Evolutionary conservation across 1,284 basidiomycete species (phyloP).

Genomic region (Puccinia hordei): DNA sequence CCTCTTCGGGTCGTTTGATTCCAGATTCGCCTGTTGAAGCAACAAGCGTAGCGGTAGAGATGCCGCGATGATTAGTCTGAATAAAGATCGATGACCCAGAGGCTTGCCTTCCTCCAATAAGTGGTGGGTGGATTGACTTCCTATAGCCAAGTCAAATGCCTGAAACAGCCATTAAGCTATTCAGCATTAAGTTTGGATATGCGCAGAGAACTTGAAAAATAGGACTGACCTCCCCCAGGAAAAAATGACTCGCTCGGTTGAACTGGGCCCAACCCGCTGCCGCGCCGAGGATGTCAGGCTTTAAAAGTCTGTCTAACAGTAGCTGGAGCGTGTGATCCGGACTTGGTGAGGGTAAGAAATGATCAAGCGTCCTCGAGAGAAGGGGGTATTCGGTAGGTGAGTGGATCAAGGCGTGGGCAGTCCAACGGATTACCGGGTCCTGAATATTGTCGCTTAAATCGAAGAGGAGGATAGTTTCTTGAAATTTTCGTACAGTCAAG

Average conservation of each 20-base stretch:
- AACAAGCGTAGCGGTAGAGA: slow-evolving; percentile 8
- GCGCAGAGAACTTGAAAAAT: not conserved
- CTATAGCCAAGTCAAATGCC: slow-evolving; percentile 45
- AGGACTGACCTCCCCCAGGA: slow-evolving; percentile 17
- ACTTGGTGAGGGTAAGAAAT: slow-evolving; percentile 7
- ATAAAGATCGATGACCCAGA: slow-evolving; percentile 1
- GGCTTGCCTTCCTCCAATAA: not conserved
- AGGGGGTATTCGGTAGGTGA: slow-evolving; percentile 38
- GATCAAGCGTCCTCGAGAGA: slow-evolving; percentile 17
- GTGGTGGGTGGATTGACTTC: slow-evolving; percentile 8
- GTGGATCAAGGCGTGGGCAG: slow-evolving; percentile 26
- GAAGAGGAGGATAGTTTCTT: not conserved
- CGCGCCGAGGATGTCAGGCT: slow-evolving; percentile 16
- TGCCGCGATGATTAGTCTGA: slow-evolving; percentile 36
- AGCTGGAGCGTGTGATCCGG: slow-evolving; percentile 9
- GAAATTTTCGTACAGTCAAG: not conserved
- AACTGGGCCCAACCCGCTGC: not conserved
- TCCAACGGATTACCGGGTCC: slow-evolving; percentile 29
- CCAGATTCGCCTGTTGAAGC: not conserved
- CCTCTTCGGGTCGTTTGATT: not conserved
- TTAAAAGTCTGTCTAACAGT: slow-evolving; percentile 19
- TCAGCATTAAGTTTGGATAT: not conserved
- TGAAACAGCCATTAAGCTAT: not conserved
- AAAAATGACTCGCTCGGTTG: slow-evolving; percentile 27
- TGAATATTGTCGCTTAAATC: not conserved